Evolutionary conservation across 306 rosid species (phyloP).

Genomic region (Astragalus membranaceus): DNA sequence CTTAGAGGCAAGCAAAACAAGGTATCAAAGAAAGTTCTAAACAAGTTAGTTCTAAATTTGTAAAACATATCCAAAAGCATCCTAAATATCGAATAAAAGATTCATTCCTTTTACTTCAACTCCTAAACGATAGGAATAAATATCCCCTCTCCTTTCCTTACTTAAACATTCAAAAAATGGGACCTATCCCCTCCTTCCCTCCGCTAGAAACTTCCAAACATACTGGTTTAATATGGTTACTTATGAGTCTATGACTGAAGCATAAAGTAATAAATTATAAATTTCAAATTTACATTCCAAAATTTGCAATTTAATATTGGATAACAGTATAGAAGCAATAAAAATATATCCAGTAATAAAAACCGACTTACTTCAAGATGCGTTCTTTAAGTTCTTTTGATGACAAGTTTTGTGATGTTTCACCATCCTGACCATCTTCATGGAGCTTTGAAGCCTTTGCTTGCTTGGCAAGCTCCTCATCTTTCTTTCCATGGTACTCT

Average conservation of each 20-base stretch:
- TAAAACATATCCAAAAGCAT: background rate
- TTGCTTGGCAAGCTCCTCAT: constrained; percentile 39
- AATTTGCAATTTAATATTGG: background rate
- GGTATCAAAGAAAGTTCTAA: background rate
- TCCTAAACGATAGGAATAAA: background rate
- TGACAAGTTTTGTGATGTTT: constrained; percentile 25
- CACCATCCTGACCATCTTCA: constrained; percentile 14
- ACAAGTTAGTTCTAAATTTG: background rate
- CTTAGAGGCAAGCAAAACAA: background rate
- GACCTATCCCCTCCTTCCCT: background rate
- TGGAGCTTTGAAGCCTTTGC: constrained; percentile 9
- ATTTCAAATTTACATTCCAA: constrained; percentile 6
- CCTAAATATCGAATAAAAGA: background rate
- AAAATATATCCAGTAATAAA: background rate
- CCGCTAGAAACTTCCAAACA: background rate
- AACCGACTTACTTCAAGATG: constrained; percentile 51
- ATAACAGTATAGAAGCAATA: background rate
- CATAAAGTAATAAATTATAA: background rate
- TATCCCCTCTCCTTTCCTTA: no score
- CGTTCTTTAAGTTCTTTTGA: constrained; percentile 63
- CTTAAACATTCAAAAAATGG: background rate
- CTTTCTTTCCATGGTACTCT: constrained; percentile 42
- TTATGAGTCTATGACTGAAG: background rate
- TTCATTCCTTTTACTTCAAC: background rate
- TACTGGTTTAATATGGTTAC: background rate